A percentile compares a stretch with the other conserved stretches of the same genome.
These are phyloP conservation scores for Colletotrichum limetticola DNA, from an alignment of 2,329 filamentous ascomycete species.

Conservation along the genomic window DNA sequence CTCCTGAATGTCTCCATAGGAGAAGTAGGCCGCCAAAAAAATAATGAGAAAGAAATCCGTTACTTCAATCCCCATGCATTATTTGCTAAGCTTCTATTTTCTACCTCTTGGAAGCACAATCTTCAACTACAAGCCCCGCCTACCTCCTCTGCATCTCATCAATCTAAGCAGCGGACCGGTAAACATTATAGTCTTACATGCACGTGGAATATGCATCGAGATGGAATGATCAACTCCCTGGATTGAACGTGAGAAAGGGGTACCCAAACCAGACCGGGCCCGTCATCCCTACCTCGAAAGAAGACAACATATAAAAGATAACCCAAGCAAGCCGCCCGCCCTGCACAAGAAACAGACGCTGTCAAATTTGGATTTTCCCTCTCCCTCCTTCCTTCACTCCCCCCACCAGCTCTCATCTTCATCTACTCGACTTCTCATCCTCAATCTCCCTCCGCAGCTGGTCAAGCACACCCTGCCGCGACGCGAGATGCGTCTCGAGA, in stretches of 20 bases:
- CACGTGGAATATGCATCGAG: slow-evolving; percentile 11
- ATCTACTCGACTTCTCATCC: slow-evolving; percentile 76
- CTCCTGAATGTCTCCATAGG: background rate
- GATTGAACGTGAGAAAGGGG: slow-evolving; percentile 7
- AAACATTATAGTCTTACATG: slow-evolving; percentile 18
- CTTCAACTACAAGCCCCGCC: background rate
- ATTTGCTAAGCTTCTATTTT: background rate
- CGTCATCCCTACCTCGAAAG: background rate
- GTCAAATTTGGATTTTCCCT: background rate
- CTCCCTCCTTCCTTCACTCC: no score
- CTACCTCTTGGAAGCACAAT: background rate
- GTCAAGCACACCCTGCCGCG: slow-evolving; percentile 79
- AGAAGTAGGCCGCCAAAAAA: background rate
- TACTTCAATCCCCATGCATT: background rate
- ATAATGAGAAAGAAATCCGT: background rate
- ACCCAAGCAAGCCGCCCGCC: slow-evolving; percentile 3
- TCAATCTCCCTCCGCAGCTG: slow-evolving; percentile 86
- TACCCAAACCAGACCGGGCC: slow-evolving; percentile 14
- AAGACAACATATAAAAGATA: background rate
- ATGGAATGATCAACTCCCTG: slow-evolving; percentile 14
- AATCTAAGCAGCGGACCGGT: background rate
- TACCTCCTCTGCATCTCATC: background rate
- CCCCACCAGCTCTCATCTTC: slow-evolving; percentile 15
- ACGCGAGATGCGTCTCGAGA: slow-evolving; percentile 82
- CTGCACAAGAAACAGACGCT: background rate